Evolutionary conservation across 179 eudicot species (phyloP), one percentile per base, ranked within the genome.

Genomic region (Camellia oleifera): DNA sequence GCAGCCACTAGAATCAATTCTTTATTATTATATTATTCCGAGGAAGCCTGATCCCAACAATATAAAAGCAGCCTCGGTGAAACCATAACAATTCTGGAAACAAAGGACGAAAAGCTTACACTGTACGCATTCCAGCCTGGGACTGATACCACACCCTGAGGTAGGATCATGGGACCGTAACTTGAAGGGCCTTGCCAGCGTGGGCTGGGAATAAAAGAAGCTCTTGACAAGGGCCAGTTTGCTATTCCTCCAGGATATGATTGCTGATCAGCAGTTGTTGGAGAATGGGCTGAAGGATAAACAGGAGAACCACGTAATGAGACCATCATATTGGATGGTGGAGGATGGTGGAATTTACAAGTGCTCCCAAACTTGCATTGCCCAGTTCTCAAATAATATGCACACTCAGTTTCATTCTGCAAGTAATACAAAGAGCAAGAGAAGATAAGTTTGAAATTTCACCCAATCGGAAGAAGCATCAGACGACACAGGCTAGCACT

Each of bases 281-380:
- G 96, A 65, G 99, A 90, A 58, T 92, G 94, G 80, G 87, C 88
- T 68, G 91, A 77, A 86, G 98, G 97, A 89, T 96, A 96, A 81
- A 88, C 90, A 83, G 98, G 86, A 82, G 99, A 90, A 79, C 91
- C 95, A 66, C 92, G 93, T 84, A 90, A 82, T 62, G 99, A 84
- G 72, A 91, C 85, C 88, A 86, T 88, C 90, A 86, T 79, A 82
- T 84, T 90, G 63, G 97, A 88, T 65, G 98, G 99, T 83, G 92
- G 98, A 81, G 99, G 97, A 84, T 97, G 99, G 79, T 97, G 93
- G 85, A 90, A 97, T 90, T 97, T 92, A 87, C 98, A 96, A 52
- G 97, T 94, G 84, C 87, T 84, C 76, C 99, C 99, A 79, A 94
- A 96, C 83, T 96, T 96, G 91, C 99, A 96, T 77, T 91, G 92